Base-by-base conservation (phyloP, 805 yeast species). In the Candida adriatica region DNA sequence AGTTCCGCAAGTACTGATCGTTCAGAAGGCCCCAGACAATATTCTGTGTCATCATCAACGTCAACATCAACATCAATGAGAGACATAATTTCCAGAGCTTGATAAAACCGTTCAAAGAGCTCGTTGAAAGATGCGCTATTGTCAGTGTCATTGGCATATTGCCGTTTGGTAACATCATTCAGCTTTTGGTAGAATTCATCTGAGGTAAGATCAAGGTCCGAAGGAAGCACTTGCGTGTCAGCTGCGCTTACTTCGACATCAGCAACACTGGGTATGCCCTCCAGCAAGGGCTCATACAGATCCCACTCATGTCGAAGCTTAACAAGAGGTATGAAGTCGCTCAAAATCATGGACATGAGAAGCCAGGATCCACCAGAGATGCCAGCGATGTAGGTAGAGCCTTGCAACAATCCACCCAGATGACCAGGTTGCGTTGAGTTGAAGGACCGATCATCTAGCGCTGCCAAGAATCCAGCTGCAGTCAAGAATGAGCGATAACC, bases 361-460 rank as follows among this genome's bases (percentile, higher is more conserved):
- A 83, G 61, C 94, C 94, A 85, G 10, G 82, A 70, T 17, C 95
- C 95, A 19, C 95, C 95, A 11, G 88, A 78, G 22, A 85, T 67
- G 7, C 90, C 94, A 5, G 84, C 60, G 5, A 86, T 55, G 49
- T 87, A 86, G 9, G 82, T 71, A 1, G 85, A 51, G 6, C 81
- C 60, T 46, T 81, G 86, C 22, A 85, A 58, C 16, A 86, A 56
- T 5, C 95, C 94, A 20, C 90, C 88, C 25, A 85, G 54, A 27
- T 61, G 54, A 10, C 82, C 80, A 5, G 66, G 62, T 17, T 59
- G 59, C 4, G 74, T 62, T 10, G 75, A 67, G 34, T 67, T 70
- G 7, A 49, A 57, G 3, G 92, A 78, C 43, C 94, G 64, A 48
- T 75, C 74, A 53, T 86, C 96, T 37, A 83, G 58, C 1, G 90